phyloP scores from a whole-genome alignment of 1,284 basidiomycete species.

The Boletus smithii region DNA sequence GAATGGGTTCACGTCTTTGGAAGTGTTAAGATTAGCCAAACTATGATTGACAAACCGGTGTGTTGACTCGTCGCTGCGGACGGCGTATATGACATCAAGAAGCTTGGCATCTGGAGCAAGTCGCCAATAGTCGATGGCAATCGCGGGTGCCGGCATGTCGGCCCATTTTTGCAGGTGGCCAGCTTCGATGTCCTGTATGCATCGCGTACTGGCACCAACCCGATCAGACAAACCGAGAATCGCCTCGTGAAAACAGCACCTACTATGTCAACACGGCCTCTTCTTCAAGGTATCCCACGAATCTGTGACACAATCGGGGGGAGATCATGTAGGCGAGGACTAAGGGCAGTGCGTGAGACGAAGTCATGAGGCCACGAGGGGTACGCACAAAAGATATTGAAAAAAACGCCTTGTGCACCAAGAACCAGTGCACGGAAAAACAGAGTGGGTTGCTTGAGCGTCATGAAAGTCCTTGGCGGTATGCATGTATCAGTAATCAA shows the following conservation, averaged over 20 bases:
- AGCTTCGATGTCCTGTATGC: slow-evolving; percentile 81
- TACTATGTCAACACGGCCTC: slow-evolving; percentile 91
- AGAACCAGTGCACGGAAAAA: slow-evolving; percentile 81
- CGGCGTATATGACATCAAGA: slow-evolving; percentile 85
- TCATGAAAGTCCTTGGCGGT: slow-evolving; percentile 78
- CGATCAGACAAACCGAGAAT: slow-evolving; percentile 22
- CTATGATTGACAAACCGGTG: slow-evolving; percentile 94
- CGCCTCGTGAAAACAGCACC: slow-evolving; percentile 30
- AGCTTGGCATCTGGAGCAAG: slow-evolving; percentile 70
- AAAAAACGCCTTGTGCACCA: slow-evolving; percentile 87
- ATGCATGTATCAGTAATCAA: slow-evolving; percentile 16
- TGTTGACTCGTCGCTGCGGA: slow-evolving; percentile 89
- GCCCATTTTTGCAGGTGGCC: slow-evolving; percentile 87
- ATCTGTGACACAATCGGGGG: slow-evolving; percentile 85
- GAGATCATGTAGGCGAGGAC: slow-evolving; percentile 82
- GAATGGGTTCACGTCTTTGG: slow-evolving; percentile 87
- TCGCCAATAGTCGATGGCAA: slow-evolving; percentile 95
- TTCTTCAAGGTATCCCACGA: slow-evolving; percentile 94
- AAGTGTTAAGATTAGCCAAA: slow-evolving; percentile 76
- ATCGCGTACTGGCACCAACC: slow-evolving; percentile 56
- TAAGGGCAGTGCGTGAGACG: slow-evolving; percentile 31
- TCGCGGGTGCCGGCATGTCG: slow-evolving; percentile 71
- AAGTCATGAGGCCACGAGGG: slow-evolving; percentile 20
- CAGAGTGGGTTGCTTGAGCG: slow-evolving; percentile 71
- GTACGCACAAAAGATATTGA: slow-evolving; percentile 81